These are phyloP conservation scores for Kluyveromyces sp. DNA, from an alignment of 1,139 yeast species.

Conservation along the genomic window DNA sequence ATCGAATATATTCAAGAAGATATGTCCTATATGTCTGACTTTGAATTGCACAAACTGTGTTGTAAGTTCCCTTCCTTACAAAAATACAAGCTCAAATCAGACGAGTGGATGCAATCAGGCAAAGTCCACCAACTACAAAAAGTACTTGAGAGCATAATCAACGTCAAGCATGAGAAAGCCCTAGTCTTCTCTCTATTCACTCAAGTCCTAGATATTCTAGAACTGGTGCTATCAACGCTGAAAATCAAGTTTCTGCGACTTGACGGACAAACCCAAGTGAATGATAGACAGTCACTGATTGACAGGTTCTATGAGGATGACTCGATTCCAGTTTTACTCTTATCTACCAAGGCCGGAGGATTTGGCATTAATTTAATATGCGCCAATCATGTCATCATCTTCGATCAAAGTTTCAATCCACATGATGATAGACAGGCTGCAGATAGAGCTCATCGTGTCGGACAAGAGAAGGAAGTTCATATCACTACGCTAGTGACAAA, in stretches of 20 bases:
- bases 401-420: slow-evolving; percentile 92
- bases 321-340: slow-evolving; percentile 73
- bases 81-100: slow-evolving; percentile 46
- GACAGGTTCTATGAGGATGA: slow-evolving; percentile 82
- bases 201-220: slow-evolving; percentile 82
- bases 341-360: slow-evolving; percentile 96
- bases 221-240: slow-evolving; percentile 59
- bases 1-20: slow-evolving; percentile 73
- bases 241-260: slow-evolving; percentile 71
- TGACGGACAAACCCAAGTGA: slow-evolving; percentile 93
- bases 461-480: slow-evolving; percentile 81
- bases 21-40: slow-evolving; percentile 94
- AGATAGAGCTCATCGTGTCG: slow-evolving; percentile 96
- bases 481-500: slow-evolving; percentile 71
- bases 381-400: slow-evolving; percentile 86
- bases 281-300: slow-evolving; percentile 83
- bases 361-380: slow-evolving; percentile 95
- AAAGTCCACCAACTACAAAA: slow-evolving; percentile 55
- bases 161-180: slow-evolving; percentile 59
- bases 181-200: slow-evolving; percentile 87
- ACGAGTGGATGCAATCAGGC: slow-evolving; percentile 68
- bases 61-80: slow-evolving; percentile 63
- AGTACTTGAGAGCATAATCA: slow-evolving; percentile 53
- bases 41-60: slow-evolving; percentile 73
- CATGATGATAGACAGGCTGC: slow-evolving; percentile 99